These are phyloP conservation scores for Moniliella sp. DNA, from an alignment of 1,284 basidiomycete species.

Conservation along the genomic window DNA sequence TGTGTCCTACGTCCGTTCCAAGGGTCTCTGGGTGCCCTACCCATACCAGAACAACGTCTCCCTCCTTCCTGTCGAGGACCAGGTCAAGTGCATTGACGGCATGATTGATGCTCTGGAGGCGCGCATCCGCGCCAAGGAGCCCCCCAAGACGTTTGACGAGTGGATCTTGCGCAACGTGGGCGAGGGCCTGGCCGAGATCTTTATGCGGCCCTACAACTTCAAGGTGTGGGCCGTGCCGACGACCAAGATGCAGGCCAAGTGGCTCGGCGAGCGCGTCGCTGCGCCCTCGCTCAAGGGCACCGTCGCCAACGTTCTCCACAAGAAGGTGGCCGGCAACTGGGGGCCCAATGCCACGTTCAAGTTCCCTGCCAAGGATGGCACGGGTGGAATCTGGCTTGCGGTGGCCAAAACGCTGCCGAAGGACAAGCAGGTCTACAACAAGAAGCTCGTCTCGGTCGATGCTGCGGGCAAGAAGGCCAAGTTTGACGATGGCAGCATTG, in stretches of 20 bases:
- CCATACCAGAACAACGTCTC: slow-evolving; percentile 40
- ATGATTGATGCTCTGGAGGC: slow-evolving; percentile 37
- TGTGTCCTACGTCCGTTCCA: slow-evolving; percentile 39
- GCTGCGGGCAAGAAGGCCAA: slow-evolving; percentile 35
- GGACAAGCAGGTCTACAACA: slow-evolving; percentile 35
- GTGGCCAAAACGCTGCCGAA: slow-evolving; percentile 37
- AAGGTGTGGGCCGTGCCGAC: slow-evolving; percentile 42
- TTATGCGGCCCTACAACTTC: slow-evolving; percentile 42
- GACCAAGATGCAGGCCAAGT: slow-evolving; percentile 41
- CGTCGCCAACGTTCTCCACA: slow-evolving; percentile 39
- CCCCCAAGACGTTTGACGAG: slow-evolving; percentile 37
- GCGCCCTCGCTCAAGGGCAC: slow-evolving; percentile 39
- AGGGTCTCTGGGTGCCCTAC: slow-evolving; percentile 39
- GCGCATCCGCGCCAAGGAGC: slow-evolving; percentile 29
- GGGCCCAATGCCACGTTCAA: slow-evolving; percentile 41
- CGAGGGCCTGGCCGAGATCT: slow-evolving; percentile 38
- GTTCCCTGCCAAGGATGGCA: slow-evolving; percentile 40
- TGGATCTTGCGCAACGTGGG: slow-evolving; percentile 41
- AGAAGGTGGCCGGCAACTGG: slow-evolving; percentile 40
- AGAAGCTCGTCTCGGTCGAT: slow-evolving; percentile 35
- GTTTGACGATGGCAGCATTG: slow-evolving; percentile 36
- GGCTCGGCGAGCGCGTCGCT: slow-evolving; percentile 41
- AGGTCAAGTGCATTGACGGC: slow-evolving; percentile 39
- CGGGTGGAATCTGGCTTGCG: slow-evolving; percentile 41
- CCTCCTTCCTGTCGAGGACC: slow-evolving; percentile 38